Conservation (phyloP, 116 monocot species). For the Posidonia oceanica region DNA sequence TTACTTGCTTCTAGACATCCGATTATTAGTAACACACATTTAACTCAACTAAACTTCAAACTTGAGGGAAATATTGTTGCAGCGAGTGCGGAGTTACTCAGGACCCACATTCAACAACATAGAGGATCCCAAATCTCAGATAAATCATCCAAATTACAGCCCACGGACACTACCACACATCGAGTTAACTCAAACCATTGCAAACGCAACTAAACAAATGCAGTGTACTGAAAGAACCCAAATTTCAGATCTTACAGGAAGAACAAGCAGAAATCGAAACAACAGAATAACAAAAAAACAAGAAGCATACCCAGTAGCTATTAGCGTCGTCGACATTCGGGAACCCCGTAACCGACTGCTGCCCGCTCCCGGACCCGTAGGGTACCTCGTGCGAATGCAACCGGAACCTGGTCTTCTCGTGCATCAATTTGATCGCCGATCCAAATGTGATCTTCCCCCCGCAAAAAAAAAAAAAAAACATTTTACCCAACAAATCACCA, state of each 20-base stretch:
- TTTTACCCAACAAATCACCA: not conserved
- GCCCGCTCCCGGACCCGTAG: conserved; percentile 91
- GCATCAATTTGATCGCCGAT: conserved; percentile 77
- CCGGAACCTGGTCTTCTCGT: conserved; percentile 76
- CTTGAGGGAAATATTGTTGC: too few relatives aligned
- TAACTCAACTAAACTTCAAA: too few relatives aligned
- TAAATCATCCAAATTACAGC: too few relatives aligned
- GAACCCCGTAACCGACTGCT: conserved; percentile 95
- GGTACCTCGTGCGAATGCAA: conserved; percentile 97
- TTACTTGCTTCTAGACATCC: too few relatives aligned
- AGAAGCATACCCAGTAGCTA: conserved; percentile 77
- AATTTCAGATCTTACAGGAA: not conserved
- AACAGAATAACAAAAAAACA: not conserved
- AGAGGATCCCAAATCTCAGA: too few relatives aligned
- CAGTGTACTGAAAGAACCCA: too few relatives aligned
- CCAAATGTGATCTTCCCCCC: conserved; percentile 69
- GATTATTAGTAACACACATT: too few relatives aligned
- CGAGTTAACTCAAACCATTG: too few relatives aligned
- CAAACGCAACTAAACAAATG: too few relatives aligned
- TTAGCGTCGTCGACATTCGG: conserved; percentile 82
- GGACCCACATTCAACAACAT: too few relatives aligned
- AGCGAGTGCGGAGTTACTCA: too few relatives aligned
- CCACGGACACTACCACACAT: too few relatives aligned
- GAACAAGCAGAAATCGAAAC: not conserved
- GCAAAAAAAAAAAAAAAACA: not conserved